phyloP scores from a whole-genome alignment of 768 basidiomycete genomes.

The Termitomyces sp. region DNA sequence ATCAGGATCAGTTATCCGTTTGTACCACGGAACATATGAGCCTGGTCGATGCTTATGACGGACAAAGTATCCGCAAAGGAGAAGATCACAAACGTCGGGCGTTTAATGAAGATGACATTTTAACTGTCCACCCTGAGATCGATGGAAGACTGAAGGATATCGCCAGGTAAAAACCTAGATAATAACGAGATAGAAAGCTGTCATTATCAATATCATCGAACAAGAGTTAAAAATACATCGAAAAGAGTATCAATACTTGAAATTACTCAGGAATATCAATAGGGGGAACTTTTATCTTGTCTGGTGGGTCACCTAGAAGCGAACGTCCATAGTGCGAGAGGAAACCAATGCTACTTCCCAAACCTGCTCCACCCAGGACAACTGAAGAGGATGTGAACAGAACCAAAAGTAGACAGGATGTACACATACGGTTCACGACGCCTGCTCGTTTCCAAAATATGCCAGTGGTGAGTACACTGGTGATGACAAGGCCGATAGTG shows the following conservation, averaged over 20 bases:
- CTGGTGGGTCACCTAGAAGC: conserved; percentile 51
- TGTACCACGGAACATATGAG: conserved; percentile 75
- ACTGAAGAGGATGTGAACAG: conserved; percentile 35
- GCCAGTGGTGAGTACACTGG: conserved; percentile 62
- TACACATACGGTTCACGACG: conserved; percentile 51
- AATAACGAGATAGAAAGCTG: not conserved
- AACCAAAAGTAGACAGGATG: not conserved
- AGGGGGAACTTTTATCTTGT: conserved; percentile 29
- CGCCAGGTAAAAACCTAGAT: conserved; percentile 24
- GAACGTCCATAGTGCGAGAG: conserved; percentile 52
- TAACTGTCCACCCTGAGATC: conserved; percentile 57
- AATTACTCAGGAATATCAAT: conserved; percentile 12
- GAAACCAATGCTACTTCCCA: conserved; percentile 61
- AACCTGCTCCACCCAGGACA: conserved; percentile 66
- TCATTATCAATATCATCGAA: not conserved
- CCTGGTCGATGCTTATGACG: conserved; percentile 70
- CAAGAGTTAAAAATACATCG: not conserved
- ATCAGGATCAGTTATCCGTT: conserved; percentile 56
- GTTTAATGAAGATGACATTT: conserved; percentile 41
- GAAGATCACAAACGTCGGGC: conserved; percentile 12
- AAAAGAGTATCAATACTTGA: not conserved
- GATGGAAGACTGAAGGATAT: conserved; percentile 66
- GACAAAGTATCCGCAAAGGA: conserved; percentile 40
- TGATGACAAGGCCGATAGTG: conserved; percentile 67
- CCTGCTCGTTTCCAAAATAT: conserved; percentile 70